phyloP scores from a whole-genome alignment of 2,329 filamentous ascomycete species.

The Alternaria brassicae region DNA sequence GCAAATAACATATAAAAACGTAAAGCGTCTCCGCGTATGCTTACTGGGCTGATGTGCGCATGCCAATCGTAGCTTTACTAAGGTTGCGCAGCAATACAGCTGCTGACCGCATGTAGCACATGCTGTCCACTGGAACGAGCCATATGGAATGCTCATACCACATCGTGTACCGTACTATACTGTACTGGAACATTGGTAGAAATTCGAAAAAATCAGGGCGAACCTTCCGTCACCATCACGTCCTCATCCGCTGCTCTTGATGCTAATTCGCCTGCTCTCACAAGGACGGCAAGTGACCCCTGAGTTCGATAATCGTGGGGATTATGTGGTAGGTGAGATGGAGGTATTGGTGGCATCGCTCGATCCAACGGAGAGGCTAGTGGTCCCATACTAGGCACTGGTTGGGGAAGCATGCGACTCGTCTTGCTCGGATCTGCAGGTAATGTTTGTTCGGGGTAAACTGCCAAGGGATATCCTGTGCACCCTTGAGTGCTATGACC shows the following conservation, averaged over 20 bases:
- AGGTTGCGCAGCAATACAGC: not conserved
- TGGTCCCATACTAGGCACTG: conserved; percentile 41
- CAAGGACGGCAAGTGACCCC: conserved; percentile 47
- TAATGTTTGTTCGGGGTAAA: conserved; percentile 21
- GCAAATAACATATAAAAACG: conserved; percentile 17
- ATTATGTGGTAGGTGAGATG: conserved; percentile 28
- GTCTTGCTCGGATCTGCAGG: conserved; percentile 45
- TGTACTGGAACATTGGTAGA: not conserved
- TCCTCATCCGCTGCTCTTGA: conserved; percentile 45
- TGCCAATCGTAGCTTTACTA: conserved; percentile 1
- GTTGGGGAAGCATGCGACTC: conserved; percentile 48
- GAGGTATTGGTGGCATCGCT: conserved; percentile 21
- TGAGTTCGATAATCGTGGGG: conserved; percentile 40
- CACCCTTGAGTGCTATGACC: conserved; percentile 33
- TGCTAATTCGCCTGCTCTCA: conserved; percentile 48
- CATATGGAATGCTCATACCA: not conserved
- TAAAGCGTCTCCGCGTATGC: conserved; percentile 12
- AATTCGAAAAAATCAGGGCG: conserved; percentile 24
- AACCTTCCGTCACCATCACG: conserved; percentile 29
- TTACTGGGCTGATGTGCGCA: not conserved
- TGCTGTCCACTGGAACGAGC: not conserved
- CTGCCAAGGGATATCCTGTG: conserved; percentile 20
- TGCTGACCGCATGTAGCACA: not conserved
- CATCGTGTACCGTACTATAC: conserved; percentile 8
- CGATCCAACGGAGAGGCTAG: conserved; percentile 43